Base-by-base conservation (phyloP, 2,329 filamentous ascomycete genomes). In the Phialophora macrospora region DNA sequence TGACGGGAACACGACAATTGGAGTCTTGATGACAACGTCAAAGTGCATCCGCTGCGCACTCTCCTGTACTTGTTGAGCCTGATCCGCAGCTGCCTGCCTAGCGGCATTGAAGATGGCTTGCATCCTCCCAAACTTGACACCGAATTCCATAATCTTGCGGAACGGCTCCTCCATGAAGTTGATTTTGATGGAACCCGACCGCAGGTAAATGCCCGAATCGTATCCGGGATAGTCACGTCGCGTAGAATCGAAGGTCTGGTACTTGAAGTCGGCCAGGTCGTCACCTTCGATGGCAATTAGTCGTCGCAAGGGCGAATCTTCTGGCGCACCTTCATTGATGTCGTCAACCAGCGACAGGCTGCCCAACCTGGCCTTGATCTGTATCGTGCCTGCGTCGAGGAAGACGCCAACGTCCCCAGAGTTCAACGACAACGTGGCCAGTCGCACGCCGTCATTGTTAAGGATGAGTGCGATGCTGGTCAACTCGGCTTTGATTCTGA, bases 101-200 rank as follows among this genome's bases (percentile, higher is more conserved):
- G 96, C 95, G 49, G 95, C 94, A 75, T 99, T 99, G 82, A 97
- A 99, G 60, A 99, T 90, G 24, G 95, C 94, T 78, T 99, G 95
- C 95, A 99, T 99, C 79, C 96, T 97, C 67, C 96, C 95, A 76
- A 99, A 99, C 74, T 99, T 99, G 76, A 99, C 93, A 51, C 96
- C 83, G 77, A 99, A 99, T 71, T 96, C 92, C 78, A 99, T 92
- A 70, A 99, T 98, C 79, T 98, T 98, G 60, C 95, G 88, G 82
- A 98, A 97, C 0, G 95, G 95, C 77, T 99, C 96, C 68, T 97
- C 94, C 3, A 98, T 81, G 76, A 99, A 99, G 76, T 97, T 98
- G 75, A 99, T 84, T 79, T 96, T 98, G 77, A 99, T 90, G 0
- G 95, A 99, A 1, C 95, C 95, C 20, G 95, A 94, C 41, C 94